Percentiles rank a stretch among this genome's conserved stretches.
Evolutionary conservation across 257 asterid genomes (phyloP).

Genomic region (Phtheirospermum japonicum): DNA sequence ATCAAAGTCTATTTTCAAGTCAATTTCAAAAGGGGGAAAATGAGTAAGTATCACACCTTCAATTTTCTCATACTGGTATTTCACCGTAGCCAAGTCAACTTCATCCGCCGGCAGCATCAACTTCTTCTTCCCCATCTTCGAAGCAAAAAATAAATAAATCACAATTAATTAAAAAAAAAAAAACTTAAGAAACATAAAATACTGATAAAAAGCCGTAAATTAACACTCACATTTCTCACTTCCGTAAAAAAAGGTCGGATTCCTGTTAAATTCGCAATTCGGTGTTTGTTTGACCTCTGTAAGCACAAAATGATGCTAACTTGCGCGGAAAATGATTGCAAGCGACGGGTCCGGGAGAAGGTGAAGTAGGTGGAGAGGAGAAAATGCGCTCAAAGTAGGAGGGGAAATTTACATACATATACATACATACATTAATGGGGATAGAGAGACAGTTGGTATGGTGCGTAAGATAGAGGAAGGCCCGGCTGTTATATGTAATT

Average conservation of each 20-base stretch:
- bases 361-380: conserved; percentile 5
- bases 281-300: neutral
- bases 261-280: neutral
- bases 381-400: conserved; percentile 19
- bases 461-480: conserved; percentile 23
- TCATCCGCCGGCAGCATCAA: conserved; percentile 77
- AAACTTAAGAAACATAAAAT: neutral
- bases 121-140: conserved; percentile 69
- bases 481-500: neutral
- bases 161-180: conserved; percentile 6
- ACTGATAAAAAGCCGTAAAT: conserved; percentile 1
- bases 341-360: conserved; percentile 22
- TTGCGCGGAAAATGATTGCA: conserved; percentile 12
- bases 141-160: neutral
- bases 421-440: conserved; percentile 5
- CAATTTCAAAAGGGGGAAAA: neutral
- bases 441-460: conserved; percentile 11
- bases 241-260: neutral
- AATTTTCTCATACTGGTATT: conserved; percentile 53
- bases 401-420: neutral
- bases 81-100: conserved; percentile 65
- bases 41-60: conserved; percentile 44
- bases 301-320: neutral
- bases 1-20: neutral
- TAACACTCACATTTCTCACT: conserved; percentile 21